Percentiles rank a stretch among this genome's conserved stretches.
phyloP scores from a whole-genome alignment of 345 rosid genomes.

The Populus simonii region DNA sequence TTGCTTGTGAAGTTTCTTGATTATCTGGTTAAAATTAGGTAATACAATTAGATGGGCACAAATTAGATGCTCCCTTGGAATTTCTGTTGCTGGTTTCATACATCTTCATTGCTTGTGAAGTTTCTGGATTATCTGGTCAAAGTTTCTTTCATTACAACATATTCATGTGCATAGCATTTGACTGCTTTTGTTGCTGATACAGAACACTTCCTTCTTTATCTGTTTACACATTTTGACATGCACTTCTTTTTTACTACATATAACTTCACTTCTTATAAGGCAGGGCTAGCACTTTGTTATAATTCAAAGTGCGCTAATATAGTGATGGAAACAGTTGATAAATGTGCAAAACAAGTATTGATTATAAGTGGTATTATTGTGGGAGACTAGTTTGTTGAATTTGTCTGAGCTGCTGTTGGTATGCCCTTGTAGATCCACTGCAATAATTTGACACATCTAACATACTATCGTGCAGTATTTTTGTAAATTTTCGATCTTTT shows the following conservation, averaged over 20 bases:
- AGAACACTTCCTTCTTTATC: neutral
- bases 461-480: neutral
- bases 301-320: neutral
- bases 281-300: neutral
- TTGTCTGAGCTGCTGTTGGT: neutral
- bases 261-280: neutral
- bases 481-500: neutral
- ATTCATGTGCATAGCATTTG: neutral
- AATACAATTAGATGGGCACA: neutral
- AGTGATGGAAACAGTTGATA: neutral
- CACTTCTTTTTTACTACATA: neutral
- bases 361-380: neutral
- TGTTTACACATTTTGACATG: neutral
- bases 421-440: neutral
- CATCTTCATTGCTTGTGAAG: neutral
- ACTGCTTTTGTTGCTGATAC: neutral
- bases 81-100: neutral
- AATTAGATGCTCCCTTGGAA: neutral
- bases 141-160: neutral
- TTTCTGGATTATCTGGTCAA: neutral
- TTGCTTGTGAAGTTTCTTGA: neutral
- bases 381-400: neutral
- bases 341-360: neutral
- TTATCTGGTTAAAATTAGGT: too few species aligned
- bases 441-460: neutral